Base-by-base conservation (phyloP, 768 basidiomycete genomes). In the Cyclocybe aegerita region DNA sequence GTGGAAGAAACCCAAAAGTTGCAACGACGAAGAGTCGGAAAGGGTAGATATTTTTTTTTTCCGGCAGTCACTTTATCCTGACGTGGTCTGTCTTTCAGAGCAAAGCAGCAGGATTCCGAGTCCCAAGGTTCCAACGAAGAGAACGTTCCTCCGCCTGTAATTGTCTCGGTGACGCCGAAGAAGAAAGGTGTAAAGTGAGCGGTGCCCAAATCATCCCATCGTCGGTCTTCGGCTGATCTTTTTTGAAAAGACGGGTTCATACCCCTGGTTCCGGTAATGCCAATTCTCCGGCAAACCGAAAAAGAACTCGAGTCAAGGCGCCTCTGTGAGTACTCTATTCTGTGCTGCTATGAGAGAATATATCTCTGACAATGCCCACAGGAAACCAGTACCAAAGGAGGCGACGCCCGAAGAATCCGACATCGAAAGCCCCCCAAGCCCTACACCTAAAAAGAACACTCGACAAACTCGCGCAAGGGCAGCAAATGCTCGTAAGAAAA, bases 171-270 rank as follows among this genome's bases (percentile, higher is more conserved):
- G 11, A 68, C 68, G 2, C 69, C 68, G 7, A 68, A 65, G 55
- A 66, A 61, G 52, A 59, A 50, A 34, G 66, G 68, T 33, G 53
- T 62, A 7, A 71, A 70, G 68, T 71, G 36, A 50, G 63, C 56
- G 8, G 29, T 23, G 23, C 17, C 9, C 10, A 15, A 8, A 9
- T 37, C 42, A 3, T 34, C 34, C 9, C 11, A 5, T 16, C 12
- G 7, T 10, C 29, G 9, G 17, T n/a, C n/a, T 17, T 6, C 15
- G n/a, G 37, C n/a, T 9, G 38, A 29, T n/a, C 32, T 40, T n/a
- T 30, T 31, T 5, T 14, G 8, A 41, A 17, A 39, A 70, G 68
- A 41, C 55, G 68, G 43, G 49, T 57, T 14, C 56, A 62, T 49
- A 57, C 60, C 4, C 62, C 65, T 17, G 58, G 61, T 16, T 65